Base-by-base conservation (phyloP, 371 early-diverging fungal genomes). In the Nematocida minor region DNA sequence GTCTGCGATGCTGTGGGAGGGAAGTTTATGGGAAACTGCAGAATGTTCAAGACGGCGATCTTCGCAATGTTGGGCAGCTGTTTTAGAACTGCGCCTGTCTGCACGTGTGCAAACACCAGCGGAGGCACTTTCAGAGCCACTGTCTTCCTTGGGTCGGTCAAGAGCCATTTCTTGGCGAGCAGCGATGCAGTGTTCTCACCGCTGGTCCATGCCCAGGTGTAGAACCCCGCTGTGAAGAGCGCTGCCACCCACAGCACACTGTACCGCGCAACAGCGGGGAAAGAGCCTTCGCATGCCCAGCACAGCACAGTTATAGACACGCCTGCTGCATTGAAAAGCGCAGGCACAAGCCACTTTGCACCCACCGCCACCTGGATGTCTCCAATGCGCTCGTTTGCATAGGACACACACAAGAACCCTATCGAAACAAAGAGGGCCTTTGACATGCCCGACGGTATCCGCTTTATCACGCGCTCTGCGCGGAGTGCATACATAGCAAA, bases 11-110 rank as follows among this genome's bases (percentile, higher is more conserved):
- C 22, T 4, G 47, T 29, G 9, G 69, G 47, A 7, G 57, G 57
- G 34, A 57, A 69, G 69, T 69, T 69, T 18, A 69, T 55, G 2
- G 60, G 60, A 44, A 69, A 69, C 69, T 69, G 69, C 41, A 69
- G 6, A 25, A 60, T 18, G 60, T 69, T 69, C 22, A 69, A 16
- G 2, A 42, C 40, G 16, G 54, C 44, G n/a, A 69, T 69, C 16
- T 31, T 32, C 29, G 29, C 7, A 46, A 69, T 57, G 2, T 9
- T 2, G 9, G 40, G 31, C 41, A 60, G 2, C 40, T 69, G 3
- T 2, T 22, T 29, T 2, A 29, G 29, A 2, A 57, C 48, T 29
- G 44, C 60, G 2, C 9, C 7, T 16, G 29, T 2, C 31, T 69
- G n/a, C 3, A 69, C 34, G 16, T 55, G 4, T 6, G 60, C 9